Evolutionary conservation across 768 basidiomycete species (phyloP).

Genomic region (Scleroderma bovista): DNA sequence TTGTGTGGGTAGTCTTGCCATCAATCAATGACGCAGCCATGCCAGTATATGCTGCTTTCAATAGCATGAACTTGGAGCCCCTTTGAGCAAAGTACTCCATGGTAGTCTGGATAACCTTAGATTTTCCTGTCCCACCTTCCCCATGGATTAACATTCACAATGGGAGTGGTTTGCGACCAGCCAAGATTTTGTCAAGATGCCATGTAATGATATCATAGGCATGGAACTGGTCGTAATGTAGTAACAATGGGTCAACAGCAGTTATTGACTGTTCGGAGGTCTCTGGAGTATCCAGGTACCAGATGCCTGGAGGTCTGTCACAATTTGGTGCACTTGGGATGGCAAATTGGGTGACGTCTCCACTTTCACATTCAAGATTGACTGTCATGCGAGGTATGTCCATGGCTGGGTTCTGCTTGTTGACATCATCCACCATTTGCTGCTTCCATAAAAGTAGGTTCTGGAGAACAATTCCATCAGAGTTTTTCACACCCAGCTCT

Average conservation of each 20-base stretch:
- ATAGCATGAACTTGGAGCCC: constrained; percentile 9
- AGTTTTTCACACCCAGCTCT: too few species aligned
- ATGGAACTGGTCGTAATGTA: background rate
- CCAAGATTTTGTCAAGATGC: constrained; percentile 20
- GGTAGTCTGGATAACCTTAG: constrained; percentile 33
- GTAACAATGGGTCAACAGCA: background rate
- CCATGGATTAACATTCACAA: constrained; percentile 37
- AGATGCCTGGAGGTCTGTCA: background rate
- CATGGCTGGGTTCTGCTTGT: too few species aligned
- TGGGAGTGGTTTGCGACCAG: constrained; percentile 16
- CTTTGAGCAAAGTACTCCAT: constrained; percentile 27
- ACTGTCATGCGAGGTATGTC: background rate
- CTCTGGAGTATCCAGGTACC: background rate
- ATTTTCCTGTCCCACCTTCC: constrained; percentile 42
- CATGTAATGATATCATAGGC: constrained; percentile 26
- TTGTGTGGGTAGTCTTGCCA: constrained; percentile 31
- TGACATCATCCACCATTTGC: background rate
- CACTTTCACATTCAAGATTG: background rate
- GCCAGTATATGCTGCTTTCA: constrained; percentile 36
- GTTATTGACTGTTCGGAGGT: background rate
- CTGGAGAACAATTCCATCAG: too few species aligned
- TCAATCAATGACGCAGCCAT: constrained; percentile 37
- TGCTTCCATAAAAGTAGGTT: background rate
- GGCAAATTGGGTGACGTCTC: too few species aligned
- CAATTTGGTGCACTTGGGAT: too few species aligned